phyloP scores from a whole-genome alignment of 306 rosid genomes.

The Lathyrus aphaca region DNA sequence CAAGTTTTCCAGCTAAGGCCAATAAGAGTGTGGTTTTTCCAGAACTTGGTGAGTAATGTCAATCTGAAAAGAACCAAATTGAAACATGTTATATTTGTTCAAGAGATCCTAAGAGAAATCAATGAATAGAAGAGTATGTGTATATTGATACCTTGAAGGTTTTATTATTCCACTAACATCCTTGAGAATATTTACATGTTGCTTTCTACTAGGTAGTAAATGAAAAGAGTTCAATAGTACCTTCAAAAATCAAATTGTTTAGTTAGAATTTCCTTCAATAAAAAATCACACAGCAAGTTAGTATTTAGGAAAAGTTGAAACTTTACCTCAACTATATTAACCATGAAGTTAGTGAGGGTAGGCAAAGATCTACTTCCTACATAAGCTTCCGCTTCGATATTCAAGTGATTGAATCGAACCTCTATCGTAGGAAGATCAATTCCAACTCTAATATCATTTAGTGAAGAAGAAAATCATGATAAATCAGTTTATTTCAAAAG shows the following conservation, averaged over 20 bases:
- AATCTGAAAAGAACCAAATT: conserved; percentile 40
- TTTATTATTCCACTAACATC: conserved; percentile 74
- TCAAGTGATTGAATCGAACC: conserved; percentile 65
- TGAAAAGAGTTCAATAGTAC: background rate
- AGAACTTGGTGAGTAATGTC: conserved; percentile 87
- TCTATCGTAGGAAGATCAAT: conserved; percentile 69
- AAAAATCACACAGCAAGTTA: background rate
- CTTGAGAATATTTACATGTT: conserved; percentile 51
- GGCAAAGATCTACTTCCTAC: conserved; percentile 76
- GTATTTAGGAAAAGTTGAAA: background rate
- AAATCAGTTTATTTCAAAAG: background rate
- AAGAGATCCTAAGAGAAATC: no score
- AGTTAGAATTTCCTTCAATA: background rate
- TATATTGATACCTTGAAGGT: conserved; percentile 61
- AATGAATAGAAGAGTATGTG: no score
- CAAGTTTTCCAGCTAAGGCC: conserved; percentile 75
- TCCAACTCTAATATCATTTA: conserved; percentile 52
- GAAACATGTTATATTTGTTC: no score
- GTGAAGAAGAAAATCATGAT: background rate
- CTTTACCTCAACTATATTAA: conserved; percentile 52
- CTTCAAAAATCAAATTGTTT: background rate
- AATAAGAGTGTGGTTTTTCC: conserved; percentile 78
- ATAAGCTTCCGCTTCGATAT: conserved; percentile 47
- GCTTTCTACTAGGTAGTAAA: conserved; percentile 14
- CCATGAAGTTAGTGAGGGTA: conserved; percentile 55